A percentile compares a stretch with the other conserved stretches of the same genome.
phyloP scores from a whole-genome alignment of 495 filamentous ascomycete genomes.

The Neurospora tetrasperma region DNA sequence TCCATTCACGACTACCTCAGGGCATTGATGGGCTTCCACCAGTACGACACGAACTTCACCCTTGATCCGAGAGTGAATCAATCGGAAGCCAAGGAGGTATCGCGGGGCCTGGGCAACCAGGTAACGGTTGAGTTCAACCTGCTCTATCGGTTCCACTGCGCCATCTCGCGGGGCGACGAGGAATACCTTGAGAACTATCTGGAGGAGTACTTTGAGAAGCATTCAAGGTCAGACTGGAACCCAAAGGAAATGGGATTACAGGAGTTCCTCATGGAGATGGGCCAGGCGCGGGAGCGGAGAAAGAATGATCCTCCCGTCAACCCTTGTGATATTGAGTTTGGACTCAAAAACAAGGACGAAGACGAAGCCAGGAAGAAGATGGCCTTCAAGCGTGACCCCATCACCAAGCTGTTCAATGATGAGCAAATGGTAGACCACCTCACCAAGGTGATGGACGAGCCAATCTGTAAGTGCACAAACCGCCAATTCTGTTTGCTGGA shows the following conservation, averaged over 20 bases:
- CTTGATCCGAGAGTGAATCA: slow-evolving; percentile 58
- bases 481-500: slow-evolving; percentile 43
- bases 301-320: slow-evolving; percentile 42
- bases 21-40: slow-evolving; percentile 69
- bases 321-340: slow-evolving; percentile 51
- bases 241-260: slow-evolving; percentile 50
- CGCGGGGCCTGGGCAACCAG: slow-evolving; percentile 66
- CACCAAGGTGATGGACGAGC: slow-evolving; percentile 49
- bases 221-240: slow-evolving; percentile 32
- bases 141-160: slow-evolving; percentile 66
- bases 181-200: slow-evolving; percentile 49
- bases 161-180: slow-evolving; percentile 54
- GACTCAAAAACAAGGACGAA: slow-evolving; percentile 40
- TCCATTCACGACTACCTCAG: slow-evolving; percentile 70
- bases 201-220: slow-evolving; percentile 41
- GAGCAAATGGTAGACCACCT: slow-evolving; percentile 53
- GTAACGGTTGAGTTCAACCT: slow-evolving; percentile 70
- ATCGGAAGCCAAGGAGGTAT: slow-evolving; percentile 39
- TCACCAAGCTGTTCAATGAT: slow-evolving; percentile 47
- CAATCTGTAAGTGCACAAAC: slow-evolving; percentile 46
- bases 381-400: slow-evolving; percentile 42
- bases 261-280: slow-evolving; percentile 43
- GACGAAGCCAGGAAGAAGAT: slow-evolving; percentile 41
- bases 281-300: slow-evolving; percentile 41
- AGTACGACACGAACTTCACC: slow-evolving; percentile 67